Conservation (phyloP, 495 filamentous ascomycete genomes). For the Aspergillus wentii region DNA sequence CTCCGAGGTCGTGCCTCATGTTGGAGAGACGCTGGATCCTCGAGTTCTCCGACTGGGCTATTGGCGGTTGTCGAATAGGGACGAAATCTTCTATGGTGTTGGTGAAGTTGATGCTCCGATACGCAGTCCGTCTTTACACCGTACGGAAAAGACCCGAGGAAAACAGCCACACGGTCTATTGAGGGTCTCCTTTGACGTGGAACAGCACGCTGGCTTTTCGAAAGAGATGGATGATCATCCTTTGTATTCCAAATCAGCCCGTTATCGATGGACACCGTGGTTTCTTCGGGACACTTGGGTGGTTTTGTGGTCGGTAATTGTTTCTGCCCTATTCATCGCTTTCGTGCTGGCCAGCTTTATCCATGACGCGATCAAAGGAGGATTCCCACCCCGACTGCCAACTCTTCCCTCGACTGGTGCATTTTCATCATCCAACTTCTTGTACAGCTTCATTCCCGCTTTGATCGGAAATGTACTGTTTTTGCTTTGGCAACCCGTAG, state of each 20-base stretch:
- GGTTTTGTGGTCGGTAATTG: constrained; percentile 56
- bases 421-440: constrained; percentile 82
- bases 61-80: constrained; percentile 63
- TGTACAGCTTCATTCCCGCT: constrained; percentile 80
- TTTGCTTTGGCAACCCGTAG: constrained; percentile 72
- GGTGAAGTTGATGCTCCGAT: constrained; percentile 56
- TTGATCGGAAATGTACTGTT: constrained; percentile 70
- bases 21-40: constrained; percentile 39
- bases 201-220: constrained; percentile 27
- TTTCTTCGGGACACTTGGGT: constrained; percentile 62
- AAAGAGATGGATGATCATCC: constrained; percentile 34
- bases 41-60: constrained; percentile 70
- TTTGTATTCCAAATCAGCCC: constrained; percentile 42
- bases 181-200: constrained; percentile 37
- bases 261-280: constrained; percentile 73
- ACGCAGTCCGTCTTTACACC: constrained; percentile 51
- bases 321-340: constrained; percentile 62
- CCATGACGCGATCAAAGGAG: constrained; percentile 55
- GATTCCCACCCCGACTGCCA: constrained; percentile 64
- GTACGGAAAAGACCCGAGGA: constrained; percentile 22
- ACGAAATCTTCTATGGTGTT: constrained; percentile 59
- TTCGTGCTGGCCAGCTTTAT: constrained; percentile 76
- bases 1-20: constrained; percentile 48
- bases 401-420: constrained; percentile 56
- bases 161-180: constrained; percentile 27